phyloP scores from a whole-genome alignment of 2,329 filamentous ascomycete species.

The Alternaria conjuncta region DNA sequence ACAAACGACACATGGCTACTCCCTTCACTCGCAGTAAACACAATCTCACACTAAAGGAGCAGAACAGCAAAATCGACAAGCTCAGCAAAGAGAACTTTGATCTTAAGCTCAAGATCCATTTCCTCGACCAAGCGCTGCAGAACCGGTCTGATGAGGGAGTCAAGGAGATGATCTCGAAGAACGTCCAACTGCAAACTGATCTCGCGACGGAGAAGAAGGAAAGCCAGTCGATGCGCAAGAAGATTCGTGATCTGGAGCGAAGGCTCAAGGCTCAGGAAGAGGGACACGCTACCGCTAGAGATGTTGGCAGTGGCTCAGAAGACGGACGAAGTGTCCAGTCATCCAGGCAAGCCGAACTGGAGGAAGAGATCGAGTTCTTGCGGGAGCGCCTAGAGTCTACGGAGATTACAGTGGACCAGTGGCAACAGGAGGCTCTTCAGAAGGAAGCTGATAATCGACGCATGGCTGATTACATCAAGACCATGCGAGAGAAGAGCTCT shows the following conservation, averaged over 20 bases:
- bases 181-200: slow-evolving; percentile 91
- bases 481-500: slow-evolving; percentile 58
- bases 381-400: slow-evolving; percentile 86
- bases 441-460: slow-evolving; percentile 86
- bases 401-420: slow-evolving; percentile 80
- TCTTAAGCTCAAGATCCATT: slow-evolving; percentile 96
- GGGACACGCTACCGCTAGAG: slow-evolving; percentile 54
- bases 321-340: slow-evolving; percentile 62
- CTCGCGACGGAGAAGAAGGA: slow-evolving; percentile 89
- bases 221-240: slow-evolving; percentile 80
- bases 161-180: slow-evolving; percentile 97
- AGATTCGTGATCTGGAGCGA: slow-evolving; percentile 86
- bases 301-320: slow-evolving; percentile 53
- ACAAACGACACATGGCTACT: slow-evolving; percentile 57
- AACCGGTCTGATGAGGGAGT: slow-evolving; percentile 94
- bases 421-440: slow-evolving; percentile 77
- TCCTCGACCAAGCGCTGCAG: slow-evolving; percentile 89
- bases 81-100: slow-evolving; percentile 98
- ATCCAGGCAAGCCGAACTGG: slow-evolving; percentile 69
- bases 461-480: slow-evolving; percentile 79
- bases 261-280: slow-evolving; percentile 68
- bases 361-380: slow-evolving; percentile 85
- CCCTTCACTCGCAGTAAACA: slow-evolving; percentile 49
- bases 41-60: slow-evolving; percentile 87
- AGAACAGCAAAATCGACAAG: slow-evolving; percentile 95